Percentiles rank a stretch among this genome's conserved stretches.
phyloP scores from a whole-genome alignment of 1,284 basidiomycete species.

The Ceratobasidium sp. region DNA sequence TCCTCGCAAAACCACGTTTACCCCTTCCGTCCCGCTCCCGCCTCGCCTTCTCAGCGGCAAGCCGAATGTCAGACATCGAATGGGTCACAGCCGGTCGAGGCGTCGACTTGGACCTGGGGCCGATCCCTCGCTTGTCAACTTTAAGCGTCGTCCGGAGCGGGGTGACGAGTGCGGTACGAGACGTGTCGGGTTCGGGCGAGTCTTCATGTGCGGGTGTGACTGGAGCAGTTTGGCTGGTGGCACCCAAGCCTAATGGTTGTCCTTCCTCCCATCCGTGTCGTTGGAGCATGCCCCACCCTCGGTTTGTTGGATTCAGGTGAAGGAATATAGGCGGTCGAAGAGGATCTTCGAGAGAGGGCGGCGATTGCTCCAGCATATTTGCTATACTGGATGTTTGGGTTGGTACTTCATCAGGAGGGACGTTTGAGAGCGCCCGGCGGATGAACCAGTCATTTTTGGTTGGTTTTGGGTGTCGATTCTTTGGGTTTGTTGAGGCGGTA shows the following conservation, averaged over 20 bases:
- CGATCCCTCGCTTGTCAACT: slow-evolving; percentile 40
- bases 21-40: slow-evolving; percentile 39
- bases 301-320: slow-evolving; percentile 39
- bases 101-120: slow-evolving; percentile 27
- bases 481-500: background rate
- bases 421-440: slow-evolving; percentile 22
- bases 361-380: slow-evolving; percentile 40
- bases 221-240: background rate
- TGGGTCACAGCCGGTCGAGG: slow-evolving; percentile 33
- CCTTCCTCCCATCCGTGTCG: slow-evolving; percentile 42
- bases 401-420: slow-evolving; percentile 2
- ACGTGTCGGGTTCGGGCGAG: background rate
- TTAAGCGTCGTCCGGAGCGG: slow-evolving; percentile 41
- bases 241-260: slow-evolving; percentile 34
- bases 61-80: slow-evolving; percentile 34
- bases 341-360: slow-evolving; percentile 39
- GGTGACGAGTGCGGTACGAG: slow-evolving; percentile 39
- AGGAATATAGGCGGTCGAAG: slow-evolving; percentile 40
- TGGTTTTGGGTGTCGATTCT: slow-evolving; percentile 7
- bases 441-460: slow-evolving; percentile 39
- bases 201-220: background rate
- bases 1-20: slow-evolving; percentile 37
- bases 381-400: slow-evolving; percentile 33
- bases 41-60: slow-evolving; percentile 18
- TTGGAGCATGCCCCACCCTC: slow-evolving; percentile 40